Conservation (phyloP, 1,284 basidiomycete genomes). For the Phenoliferia sp. region DNA sequence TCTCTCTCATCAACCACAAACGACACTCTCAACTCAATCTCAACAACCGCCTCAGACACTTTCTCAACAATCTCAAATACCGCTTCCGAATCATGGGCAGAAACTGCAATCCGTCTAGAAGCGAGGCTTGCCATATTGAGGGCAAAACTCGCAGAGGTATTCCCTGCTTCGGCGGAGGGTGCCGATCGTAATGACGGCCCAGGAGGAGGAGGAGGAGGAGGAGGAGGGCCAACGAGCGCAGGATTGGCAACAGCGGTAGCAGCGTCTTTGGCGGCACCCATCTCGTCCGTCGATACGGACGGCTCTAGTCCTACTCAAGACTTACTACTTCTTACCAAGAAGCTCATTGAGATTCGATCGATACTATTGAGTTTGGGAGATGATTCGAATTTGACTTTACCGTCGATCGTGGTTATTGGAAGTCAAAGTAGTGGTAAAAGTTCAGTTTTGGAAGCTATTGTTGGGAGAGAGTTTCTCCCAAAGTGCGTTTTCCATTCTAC, state of each 20-base stretch:
- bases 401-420: conserved; percentile 96
- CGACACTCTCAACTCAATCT: conserved; percentile 4
- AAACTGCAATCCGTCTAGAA: conserved; percentile 10
- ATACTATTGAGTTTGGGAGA: conserved; percentile 94
- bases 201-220: background rate
- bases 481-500: too few relatives aligned
- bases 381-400: conserved; percentile 85
- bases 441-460: conserved; percentile 93
- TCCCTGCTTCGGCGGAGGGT: background rate
- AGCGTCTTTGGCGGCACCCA: conserved; percentile 57
- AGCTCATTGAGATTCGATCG: conserved; percentile 91
- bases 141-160: conserved; percentile 14
- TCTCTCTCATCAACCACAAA: conserved; percentile 4
- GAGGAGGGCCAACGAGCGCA: background rate
- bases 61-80: conserved; percentile 9
- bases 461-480: conserved; percentile 95
- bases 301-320: conserved; percentile 46
- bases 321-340: conserved; percentile 87
- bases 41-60: conserved; percentile 6
- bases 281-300: conserved; percentile 61
- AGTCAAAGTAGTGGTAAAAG: conserved; percentile 98
- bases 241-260: conserved; percentile 42
- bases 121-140: conserved; percentile 7
- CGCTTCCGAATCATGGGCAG: conserved; percentile 17
- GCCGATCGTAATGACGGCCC: background rate